phyloP scores from a whole-genome alignment of 352 stramenopile species.

The Proteromonas lacertae region DNA sequence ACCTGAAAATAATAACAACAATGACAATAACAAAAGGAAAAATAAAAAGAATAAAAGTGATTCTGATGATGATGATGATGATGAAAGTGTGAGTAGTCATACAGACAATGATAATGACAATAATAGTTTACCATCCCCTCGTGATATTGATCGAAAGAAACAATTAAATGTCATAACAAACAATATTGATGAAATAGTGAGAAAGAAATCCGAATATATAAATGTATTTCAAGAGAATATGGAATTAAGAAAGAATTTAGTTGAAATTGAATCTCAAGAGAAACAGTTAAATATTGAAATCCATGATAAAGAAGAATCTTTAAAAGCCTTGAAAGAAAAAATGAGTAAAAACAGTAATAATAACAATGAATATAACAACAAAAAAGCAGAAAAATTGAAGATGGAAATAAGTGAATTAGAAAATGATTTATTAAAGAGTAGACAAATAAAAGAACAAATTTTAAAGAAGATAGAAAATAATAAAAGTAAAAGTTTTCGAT shows the following conservation, averaged over 20 bases:
- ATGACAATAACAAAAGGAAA: background rate
- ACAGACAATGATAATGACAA: background rate
- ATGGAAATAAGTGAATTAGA: background rate
- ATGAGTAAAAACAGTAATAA: constrained; percentile 13
- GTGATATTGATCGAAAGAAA: background rate
- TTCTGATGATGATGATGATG: background rate
- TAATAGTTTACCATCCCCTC: background rate
- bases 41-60: background rate
- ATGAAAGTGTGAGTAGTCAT: background rate
- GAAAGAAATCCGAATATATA: constrained; percentile 27
- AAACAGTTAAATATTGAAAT: constrained; percentile 19
- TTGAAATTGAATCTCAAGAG: constrained; percentile 38
- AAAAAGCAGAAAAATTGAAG: constrained; percentile 15
- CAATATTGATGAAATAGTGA: constrained; percentile 3
- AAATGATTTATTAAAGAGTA: background rate
- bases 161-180: background rate
- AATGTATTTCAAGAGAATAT: constrained; percentile 41
- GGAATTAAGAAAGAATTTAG: constrained; percentile 23
- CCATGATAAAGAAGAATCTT: background rate
- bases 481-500: constrained; percentile 17
- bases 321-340: constrained; percentile 9
- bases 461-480: constrained; percentile 9
- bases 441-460: background rate
- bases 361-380: constrained; percentile 17
- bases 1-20: background rate